Evolutionary conservation across 371 early-diverging fungal species (phyloP).

Genomic region (Blakeslea trispora): DNA sequence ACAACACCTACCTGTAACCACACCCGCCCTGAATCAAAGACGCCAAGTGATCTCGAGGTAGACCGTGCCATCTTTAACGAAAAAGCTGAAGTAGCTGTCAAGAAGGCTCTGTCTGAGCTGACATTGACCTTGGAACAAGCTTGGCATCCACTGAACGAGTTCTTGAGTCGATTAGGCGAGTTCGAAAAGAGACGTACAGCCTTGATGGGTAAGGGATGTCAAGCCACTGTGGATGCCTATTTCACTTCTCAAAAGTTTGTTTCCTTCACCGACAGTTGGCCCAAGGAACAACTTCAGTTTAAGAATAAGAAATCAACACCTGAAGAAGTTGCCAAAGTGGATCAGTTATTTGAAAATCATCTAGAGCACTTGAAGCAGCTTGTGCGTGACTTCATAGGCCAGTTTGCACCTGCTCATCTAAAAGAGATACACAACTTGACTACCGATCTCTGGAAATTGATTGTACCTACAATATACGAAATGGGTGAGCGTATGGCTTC

Average conservation of each 20-base stretch:
- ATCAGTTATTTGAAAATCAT: slow-evolving; percentile 51
- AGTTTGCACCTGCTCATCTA: slow-evolving; percentile 36
- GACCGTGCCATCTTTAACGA: slow-evolving; percentile 72
- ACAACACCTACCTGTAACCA: slow-evolving; percentile 77
- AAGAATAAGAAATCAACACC: slow-evolving; percentile 31
- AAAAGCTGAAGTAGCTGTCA: slow-evolving; percentile 46
- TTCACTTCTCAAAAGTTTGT: slow-evolving; percentile 27
- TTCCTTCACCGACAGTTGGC: slow-evolving; percentile 41
- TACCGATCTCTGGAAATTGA: slow-evolving; percentile 38
- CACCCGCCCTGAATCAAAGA: slow-evolving; percentile 62
- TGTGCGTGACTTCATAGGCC: slow-evolving; percentile 24
- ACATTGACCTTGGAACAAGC: slow-evolving; percentile 31
- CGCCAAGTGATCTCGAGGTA: slow-evolving; percentile 72
- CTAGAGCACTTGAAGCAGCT: slow-evolving; percentile 35
- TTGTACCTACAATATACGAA: slow-evolving; percentile 41
- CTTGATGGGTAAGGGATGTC: slow-evolving; percentile 42
- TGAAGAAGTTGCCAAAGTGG: slow-evolving; percentile 52
- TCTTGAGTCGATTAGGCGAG: slow-evolving; percentile 42
- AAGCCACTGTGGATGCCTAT: slow-evolving; percentile 33
- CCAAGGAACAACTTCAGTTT: slow-evolving; percentile 6
- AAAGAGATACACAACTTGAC: slow-evolving; percentile 29
- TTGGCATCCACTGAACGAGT: slow-evolving; percentile 52
- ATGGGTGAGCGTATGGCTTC: slow-evolving; percentile 44
- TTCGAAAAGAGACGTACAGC: slow-evolving; percentile 34
- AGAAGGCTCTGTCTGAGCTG: slow-evolving; percentile 39